These are phyloP conservation scores for Populus nigra DNA, from an alignment of 345 rosid species.

Conservation along the genomic window DNA sequence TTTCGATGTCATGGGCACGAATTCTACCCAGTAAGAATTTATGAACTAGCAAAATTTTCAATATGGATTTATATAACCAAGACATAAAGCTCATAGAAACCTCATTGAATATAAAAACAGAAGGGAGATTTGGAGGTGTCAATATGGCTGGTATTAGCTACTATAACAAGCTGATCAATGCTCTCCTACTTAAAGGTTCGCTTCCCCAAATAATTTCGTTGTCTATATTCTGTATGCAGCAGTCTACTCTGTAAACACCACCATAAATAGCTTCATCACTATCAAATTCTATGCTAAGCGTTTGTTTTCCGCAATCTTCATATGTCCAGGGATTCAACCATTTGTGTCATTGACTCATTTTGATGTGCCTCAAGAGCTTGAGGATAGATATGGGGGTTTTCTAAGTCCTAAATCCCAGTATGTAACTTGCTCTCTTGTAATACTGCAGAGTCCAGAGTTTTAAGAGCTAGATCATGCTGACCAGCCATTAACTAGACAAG, in stretches of 20 bases:
- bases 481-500: neutral
- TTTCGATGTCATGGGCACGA: constrained; percentile 22
- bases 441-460: neutral
- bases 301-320: neutral
- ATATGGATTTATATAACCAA: neutral
- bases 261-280: neutral
- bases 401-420: constrained; percentile 24
- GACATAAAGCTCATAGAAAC: neutral
- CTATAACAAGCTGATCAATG: constrained; percentile 21
- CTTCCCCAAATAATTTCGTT: neutral
- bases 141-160: constrained; percentile 20
- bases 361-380: constrained; percentile 22
- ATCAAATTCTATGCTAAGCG: too few species aligned
- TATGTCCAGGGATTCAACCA: constrained; percentile 14
- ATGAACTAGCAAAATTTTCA: too few species aligned
- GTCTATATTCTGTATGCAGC: neutral
- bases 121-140: constrained; percentile 21
- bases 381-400: constrained; percentile 18
- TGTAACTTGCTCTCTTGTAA: neutral
- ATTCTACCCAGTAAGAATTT: constrained; percentile 22
- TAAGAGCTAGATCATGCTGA: neutral
- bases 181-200: constrained; percentile 16
- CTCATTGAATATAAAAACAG: neutral
- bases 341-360: constrained; percentile 20
- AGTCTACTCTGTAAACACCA: neutral